A percentile compares a stretch with the other conserved stretches of the same genome.
These are phyloP conservation scores for Fonsecaea nubica DNA, from an alignment of 2,329 filamentous ascomycete species.

Conservation along the genomic window DNA sequence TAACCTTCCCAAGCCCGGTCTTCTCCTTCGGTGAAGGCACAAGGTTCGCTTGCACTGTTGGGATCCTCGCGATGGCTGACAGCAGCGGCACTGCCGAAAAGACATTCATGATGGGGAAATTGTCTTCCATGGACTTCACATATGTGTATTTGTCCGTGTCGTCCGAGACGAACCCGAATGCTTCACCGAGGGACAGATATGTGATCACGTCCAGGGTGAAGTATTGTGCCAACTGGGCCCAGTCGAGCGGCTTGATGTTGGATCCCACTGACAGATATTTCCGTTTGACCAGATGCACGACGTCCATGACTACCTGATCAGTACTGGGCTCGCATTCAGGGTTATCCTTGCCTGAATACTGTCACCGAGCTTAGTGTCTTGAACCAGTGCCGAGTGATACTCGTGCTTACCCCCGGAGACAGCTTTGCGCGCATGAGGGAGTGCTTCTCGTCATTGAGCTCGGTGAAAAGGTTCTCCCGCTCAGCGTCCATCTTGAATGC, in stretches of 20 bases:
- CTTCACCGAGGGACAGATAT: conserved; percentile 58
- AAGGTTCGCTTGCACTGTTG: conserved; percentile 17
- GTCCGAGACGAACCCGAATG: conserved; percentile 55
- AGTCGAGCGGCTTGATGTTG: conserved; percentile 49
- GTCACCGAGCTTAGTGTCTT: conserved; percentile 3
- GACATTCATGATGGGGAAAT: conserved; percentile 49
- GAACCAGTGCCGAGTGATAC: not conserved
- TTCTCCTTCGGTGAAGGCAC: conserved; percentile 30
- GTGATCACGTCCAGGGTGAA: conserved; percentile 65
- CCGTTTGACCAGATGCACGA: conserved; percentile 59
- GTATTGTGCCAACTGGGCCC: conserved; percentile 58
- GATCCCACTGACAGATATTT: conserved; percentile 47
- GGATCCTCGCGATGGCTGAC: conserved; percentile 42
- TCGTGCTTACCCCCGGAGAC: conserved; percentile 56
- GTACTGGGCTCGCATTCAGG: conserved; percentile 58
- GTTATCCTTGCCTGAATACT: conserved; percentile 64
- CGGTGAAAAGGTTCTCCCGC: conserved; percentile 62
- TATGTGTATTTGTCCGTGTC: conserved; percentile 54
- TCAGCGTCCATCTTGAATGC: conserved; percentile 60
- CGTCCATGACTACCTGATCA: conserved; percentile 55
- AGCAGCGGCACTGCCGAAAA: conserved; percentile 50
- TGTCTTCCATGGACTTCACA: conserved; percentile 49
- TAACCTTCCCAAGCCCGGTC: conserved; percentile 31
- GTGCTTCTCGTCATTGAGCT: conserved; percentile 59
- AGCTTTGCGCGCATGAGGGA: conserved; percentile 56